A percentile compares a stretch with the other conserved stretches of the same genome.
Evolutionary conservation across 2,329 filamentous ascomycete genomes (phyloP).

Genomic region (Pestalotiopsis fici): DNA sequence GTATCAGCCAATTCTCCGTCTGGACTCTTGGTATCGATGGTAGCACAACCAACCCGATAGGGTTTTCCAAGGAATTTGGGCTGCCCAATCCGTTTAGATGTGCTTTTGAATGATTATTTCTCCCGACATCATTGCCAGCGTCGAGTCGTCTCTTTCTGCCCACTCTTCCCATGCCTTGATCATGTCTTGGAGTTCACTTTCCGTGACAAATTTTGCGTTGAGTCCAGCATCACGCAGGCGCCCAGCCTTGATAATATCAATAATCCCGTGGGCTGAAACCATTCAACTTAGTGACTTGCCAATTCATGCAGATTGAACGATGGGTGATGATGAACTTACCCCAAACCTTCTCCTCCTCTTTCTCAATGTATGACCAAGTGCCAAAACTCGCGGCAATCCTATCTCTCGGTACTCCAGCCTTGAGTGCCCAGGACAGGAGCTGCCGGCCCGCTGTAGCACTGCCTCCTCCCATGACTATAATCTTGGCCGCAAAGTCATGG

Average conservation of each 20-base stretch:
- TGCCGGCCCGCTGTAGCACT: conserved; percentile 24
- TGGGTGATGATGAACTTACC: neutral
- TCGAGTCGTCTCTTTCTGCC: conserved; percentile 22
- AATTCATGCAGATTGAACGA: neutral
- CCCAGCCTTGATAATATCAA: neutral
- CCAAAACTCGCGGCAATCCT: neutral
- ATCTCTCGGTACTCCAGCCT: conserved; percentile 16
- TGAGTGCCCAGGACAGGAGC: conserved; percentile 28
- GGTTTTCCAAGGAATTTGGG: too few species aligned
- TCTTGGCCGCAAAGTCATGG: conserved; percentile 18
- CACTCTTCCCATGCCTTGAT: conserved; percentile 25
- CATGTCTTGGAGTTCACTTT: conserved; percentile 25
- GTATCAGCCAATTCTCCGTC: too few species aligned
- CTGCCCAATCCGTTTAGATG: too few species aligned
- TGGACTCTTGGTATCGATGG: too few species aligned
- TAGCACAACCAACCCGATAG: too few species aligned
- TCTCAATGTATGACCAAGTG: neutral
- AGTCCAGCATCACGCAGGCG: too few species aligned
- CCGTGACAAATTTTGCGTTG: neutral
- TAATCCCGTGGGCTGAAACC: neutral
- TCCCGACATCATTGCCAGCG: conserved; percentile 23
- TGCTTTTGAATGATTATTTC: too few species aligned
- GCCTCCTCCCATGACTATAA: conserved; percentile 18
- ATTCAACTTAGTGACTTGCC: too few species aligned
- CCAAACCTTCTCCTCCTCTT: neutral